phyloP scores from a whole-genome alignment of 805 yeast genomes.

The Suhomyces tanzawaensis region DNA sequence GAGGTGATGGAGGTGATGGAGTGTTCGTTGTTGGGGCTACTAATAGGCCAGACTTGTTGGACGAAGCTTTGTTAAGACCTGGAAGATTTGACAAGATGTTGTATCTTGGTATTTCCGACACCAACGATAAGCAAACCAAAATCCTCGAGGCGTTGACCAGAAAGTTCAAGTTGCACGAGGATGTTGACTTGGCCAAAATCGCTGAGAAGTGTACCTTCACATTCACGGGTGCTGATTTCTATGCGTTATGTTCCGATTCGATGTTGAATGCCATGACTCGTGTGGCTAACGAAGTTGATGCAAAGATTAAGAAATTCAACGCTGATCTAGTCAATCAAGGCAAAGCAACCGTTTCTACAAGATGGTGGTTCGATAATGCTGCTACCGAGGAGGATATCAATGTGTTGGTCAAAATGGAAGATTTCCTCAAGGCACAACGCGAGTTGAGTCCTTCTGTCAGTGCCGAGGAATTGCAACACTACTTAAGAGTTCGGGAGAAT shows the following conservation, averaged over 20 bases:
- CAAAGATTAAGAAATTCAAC: slow-evolving; percentile 56
- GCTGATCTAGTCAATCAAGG: slow-evolving; percentile 23
- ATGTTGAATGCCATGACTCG: slow-evolving; percentile 96
- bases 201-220: slow-evolving; percentile 79
- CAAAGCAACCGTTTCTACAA: slow-evolving; percentile 51
- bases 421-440: slow-evolving; percentile 71
- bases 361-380: slow-evolving; percentile 89
- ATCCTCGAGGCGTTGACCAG: slow-evolving; percentile 86
- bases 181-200: slow-evolving; percentile 56
- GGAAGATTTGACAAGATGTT: slow-evolving; percentile 95
- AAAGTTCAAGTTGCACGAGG: slow-evolving; percentile 62
- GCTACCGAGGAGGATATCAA: slow-evolving; percentile 65
- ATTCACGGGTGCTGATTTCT: slow-evolving; percentile 98
- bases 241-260: slow-evolving; percentile 92
- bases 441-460: slow-evolving; percentile 84
- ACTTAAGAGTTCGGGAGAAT: slow-evolving; percentile 69
- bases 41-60: slow-evolving; percentile 90
- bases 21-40: slow-evolving; percentile 99
- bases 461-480: slow-evolving; percentile 80
- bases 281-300: slow-evolving; percentile 73
- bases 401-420: slow-evolving; percentile 67
- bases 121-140: slow-evolving; percentile 82
- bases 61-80: slow-evolving; percentile 90
- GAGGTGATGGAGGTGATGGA: slow-evolving; percentile 63
- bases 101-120: slow-evolving; percentile 89